Evolutionary conservation across 2,329 filamentous ascomycete genomes (phyloP).

Genomic region (Colletotrichum karsti): DNA sequence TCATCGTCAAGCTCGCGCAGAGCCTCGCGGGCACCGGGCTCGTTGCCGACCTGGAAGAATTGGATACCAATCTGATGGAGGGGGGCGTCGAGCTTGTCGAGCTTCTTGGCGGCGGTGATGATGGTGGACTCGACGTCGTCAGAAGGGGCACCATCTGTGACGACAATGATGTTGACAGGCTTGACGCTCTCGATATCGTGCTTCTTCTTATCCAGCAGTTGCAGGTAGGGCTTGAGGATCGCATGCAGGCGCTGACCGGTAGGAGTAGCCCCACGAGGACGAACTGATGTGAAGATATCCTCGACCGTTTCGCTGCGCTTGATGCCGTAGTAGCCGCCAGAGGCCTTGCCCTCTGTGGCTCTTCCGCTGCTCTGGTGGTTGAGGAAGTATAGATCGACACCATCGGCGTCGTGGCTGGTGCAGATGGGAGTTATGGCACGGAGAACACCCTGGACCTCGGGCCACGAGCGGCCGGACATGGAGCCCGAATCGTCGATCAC

Average conservation of each 20-base stretch:
- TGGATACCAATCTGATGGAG: constrained; percentile 90
- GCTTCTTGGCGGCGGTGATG: constrained; percentile 70
- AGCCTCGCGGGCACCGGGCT: constrained; percentile 69
- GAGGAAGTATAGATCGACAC: constrained; percentile 91
- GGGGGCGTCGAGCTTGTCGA: constrained; percentile 75
- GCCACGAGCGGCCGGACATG: constrained; percentile 83
- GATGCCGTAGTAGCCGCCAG: constrained; percentile 72
- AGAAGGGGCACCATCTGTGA: constrained; percentile 86
- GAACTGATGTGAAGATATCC: constrained; percentile 74
- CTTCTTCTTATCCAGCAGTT: constrained; percentile 44
- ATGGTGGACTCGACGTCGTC: constrained; percentile 82
- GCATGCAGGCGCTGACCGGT: constrained; percentile 76
- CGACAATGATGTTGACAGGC: constrained; percentile 89
- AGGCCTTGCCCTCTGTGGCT: constrained; percentile 39
- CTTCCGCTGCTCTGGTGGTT: constrained; percentile 67
- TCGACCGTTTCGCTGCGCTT: constrained; percentile 64
- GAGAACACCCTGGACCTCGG: constrained; percentile 76
- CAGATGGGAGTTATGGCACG: constrained; percentile 83
- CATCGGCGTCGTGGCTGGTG: constrained; percentile 80
- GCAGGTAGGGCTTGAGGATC: constrained; percentile 79
- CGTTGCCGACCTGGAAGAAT: constrained; percentile 92
- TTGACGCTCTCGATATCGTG: constrained; percentile 62
- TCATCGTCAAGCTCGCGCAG: constrained; percentile 81
- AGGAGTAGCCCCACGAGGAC: constrained; percentile 74
- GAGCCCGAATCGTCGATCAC: constrained; percentile 92